Conservation (phyloP, 164 flowering plant species). For the Cinnamomum micranthum region DNA sequence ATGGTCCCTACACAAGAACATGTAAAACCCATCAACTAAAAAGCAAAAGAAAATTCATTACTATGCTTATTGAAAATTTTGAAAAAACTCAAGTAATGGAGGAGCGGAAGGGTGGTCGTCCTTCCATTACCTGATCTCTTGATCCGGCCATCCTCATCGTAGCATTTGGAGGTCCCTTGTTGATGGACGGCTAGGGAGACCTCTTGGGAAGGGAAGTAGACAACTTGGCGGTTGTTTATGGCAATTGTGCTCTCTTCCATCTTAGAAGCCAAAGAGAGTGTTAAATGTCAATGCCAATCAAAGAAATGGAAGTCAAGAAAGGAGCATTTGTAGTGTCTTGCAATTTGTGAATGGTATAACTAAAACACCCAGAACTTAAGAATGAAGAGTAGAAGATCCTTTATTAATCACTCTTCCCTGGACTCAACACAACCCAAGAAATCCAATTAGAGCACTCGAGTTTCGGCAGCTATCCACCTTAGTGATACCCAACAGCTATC, state of each 20-base stretch:
- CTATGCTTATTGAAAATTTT: neutral
- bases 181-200: conserved; percentile 11
- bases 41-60: neutral
- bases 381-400: neutral
- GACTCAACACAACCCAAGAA: too few species aligned
- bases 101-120: neutral
- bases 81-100: too few species aligned
- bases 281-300: too few species aligned
- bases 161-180: conserved; percentile 22
- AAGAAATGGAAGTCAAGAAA: neutral
- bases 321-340: neutral
- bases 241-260: neutral
- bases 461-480: too few species aligned
- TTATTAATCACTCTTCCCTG: too few species aligned
- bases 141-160: conserved; percentile 46
- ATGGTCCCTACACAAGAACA: conserved; percentile 10
- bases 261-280: neutral
- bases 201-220: neutral
- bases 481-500: too few species aligned
- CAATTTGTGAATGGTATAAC: neutral
- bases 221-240: too few species aligned
- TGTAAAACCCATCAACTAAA: neutral
- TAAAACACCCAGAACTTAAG: neutral
- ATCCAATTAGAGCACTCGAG: too few species aligned
- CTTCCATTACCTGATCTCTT: conserved; percentile 36